These are phyloP conservation scores for Macrocybe gigantea DNA, from an alignment of 768 basidiomycete species.

Conservation along the genomic window DNA sequence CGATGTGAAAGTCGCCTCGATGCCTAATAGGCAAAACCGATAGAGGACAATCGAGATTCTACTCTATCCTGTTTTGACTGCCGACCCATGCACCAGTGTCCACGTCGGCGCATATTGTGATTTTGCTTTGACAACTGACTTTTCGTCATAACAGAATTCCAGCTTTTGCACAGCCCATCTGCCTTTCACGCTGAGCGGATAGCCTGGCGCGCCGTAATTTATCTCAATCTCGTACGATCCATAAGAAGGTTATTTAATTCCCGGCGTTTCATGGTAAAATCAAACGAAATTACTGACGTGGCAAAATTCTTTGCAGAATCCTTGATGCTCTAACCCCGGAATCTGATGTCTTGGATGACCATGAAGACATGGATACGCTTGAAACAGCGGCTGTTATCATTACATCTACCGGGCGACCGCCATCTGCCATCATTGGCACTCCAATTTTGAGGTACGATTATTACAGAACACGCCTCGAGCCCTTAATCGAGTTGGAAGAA, in stretches of 20 bases:
- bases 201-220: conserved; percentile 85
- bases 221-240: conserved; percentile 82
- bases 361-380: conserved; percentile 46
- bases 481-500: conserved; percentile 65
- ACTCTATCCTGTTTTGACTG: no score
- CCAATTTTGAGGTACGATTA: conserved; percentile 54
- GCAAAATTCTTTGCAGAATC: conserved; percentile 39
- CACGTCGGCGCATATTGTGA: neutral
- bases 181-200: conserved; percentile 76
- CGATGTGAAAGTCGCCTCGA: neutral
- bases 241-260: conserved; percentile 51
- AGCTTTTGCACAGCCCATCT: conserved; percentile 71
- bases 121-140: conserved; percentile 3
- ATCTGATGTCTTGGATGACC: conserved; percentile 50
- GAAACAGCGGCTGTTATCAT: conserved; percentile 51
- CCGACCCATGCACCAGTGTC: no score
- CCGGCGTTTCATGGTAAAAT: conserved; percentile 3
- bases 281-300: conserved; percentile 7
- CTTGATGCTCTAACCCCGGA: conserved; percentile 71
- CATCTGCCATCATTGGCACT: conserved; percentile 44
- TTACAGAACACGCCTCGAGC: conserved; percentile 59
- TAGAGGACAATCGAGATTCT: no score
- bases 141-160: conserved; percentile 55
- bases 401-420: conserved; percentile 41
- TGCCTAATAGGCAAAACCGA: no score